These are phyloP conservation scores for Trapa bicornis DNA, from an alignment of 345 rosid genomes.

Conservation along the genomic window DNA sequence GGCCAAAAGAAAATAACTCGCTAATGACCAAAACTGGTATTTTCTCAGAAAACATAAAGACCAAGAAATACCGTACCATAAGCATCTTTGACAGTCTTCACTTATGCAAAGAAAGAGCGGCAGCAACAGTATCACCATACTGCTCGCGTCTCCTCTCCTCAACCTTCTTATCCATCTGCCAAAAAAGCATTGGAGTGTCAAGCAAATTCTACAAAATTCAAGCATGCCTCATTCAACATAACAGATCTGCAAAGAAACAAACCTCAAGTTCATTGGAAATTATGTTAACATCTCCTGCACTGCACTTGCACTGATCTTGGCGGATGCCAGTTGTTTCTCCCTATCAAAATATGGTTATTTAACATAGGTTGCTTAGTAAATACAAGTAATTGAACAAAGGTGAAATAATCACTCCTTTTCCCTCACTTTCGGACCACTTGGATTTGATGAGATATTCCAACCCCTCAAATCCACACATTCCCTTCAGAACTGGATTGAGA, in stretches of 20 bases:
- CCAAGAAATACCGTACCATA: too few species aligned
- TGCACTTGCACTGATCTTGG: constrained; percentile 45
- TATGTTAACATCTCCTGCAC: constrained; percentile 70
- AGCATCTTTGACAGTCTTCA: neutral
- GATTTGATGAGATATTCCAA: too few species aligned
- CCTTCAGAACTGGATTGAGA: neutral
- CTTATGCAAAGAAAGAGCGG: constrained; percentile 64
- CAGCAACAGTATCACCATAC: constrained; percentile 92
- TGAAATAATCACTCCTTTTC: too few species aligned
- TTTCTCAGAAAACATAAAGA: too few species aligned
- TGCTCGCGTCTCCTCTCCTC: constrained; percentile 95
- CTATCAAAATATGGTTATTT: constrained; percentile 14
- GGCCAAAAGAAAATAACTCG: too few species aligned
- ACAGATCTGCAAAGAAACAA: constrained; percentile 3
- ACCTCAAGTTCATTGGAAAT: constrained; percentile 95
- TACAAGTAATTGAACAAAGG: too few species aligned
- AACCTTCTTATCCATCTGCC: constrained; percentile 70
- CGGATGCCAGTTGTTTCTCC: constrained; percentile 94
- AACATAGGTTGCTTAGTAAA: neutral
- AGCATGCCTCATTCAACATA: constrained; percentile 3
- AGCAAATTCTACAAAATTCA: neutral
- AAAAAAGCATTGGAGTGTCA: neutral
- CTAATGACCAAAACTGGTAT: too few species aligned
- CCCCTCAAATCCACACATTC: neutral
- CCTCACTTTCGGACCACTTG: too few species aligned